These are phyloP conservation scores for Rhizoclosmatium globosum DNA, from an alignment of 192 early-diverging fungal genomes.

Conservation along the genomic window DNA sequence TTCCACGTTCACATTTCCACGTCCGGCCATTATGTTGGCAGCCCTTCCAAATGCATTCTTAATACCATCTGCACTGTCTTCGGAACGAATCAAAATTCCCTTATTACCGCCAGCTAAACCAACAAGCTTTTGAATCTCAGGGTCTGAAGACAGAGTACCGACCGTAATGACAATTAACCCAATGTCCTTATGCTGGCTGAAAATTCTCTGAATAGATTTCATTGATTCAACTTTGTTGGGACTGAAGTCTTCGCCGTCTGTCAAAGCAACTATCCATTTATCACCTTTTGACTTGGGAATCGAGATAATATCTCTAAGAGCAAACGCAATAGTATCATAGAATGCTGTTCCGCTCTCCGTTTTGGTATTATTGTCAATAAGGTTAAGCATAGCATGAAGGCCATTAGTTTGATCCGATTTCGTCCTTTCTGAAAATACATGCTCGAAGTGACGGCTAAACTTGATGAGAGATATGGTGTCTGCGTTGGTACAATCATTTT, in stretches of 20 bases:
- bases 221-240: background rate
- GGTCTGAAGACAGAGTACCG: background rate
- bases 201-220: background rate
- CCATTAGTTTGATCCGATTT: background rate
- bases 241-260: conserved; percentile 25
- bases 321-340: conserved; percentile 13
- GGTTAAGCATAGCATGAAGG: background rate
- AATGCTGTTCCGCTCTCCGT: conserved; percentile 26
- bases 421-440: background rate
- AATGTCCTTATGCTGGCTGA: background rate
- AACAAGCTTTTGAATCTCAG: background rate
- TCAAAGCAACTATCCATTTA: conserved; percentile 27
- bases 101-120: background rate
- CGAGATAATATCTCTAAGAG: background rate
- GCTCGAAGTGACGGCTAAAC: background rate
- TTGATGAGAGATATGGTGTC: conserved; percentile 27
- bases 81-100: conserved; percentile 19
- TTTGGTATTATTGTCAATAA: conserved; percentile 1
- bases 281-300: background rate
- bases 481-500: background rate
- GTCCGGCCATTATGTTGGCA: conserved; percentile 3
- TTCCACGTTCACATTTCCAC: conserved; percentile 20
- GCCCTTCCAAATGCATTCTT: conserved; percentile 27
- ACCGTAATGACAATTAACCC: conserved; percentile 36
- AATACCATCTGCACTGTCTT: conserved; percentile 17